These are phyloP conservation scores for Penicillium polonicum DNA, from an alignment of 2,329 filamentous ascomycete genomes.

Conservation along the genomic window DNA sequence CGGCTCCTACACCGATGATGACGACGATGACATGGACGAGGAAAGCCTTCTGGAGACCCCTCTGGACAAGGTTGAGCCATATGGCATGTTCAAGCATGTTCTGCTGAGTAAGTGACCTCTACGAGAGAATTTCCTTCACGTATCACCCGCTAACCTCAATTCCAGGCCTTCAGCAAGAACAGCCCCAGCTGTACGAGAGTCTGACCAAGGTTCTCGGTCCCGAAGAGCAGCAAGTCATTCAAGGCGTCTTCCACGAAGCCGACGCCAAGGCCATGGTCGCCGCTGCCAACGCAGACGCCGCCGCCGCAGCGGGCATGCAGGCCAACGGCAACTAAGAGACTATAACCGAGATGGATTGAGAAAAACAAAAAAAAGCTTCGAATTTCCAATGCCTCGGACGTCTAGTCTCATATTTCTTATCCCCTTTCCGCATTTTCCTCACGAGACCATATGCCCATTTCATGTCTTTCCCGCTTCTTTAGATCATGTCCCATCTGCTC, in stretches of 20 bases:
- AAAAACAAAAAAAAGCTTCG: slow-evolving; percentile 4
- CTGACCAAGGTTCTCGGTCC: slow-evolving; percentile 74
- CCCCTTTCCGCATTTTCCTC: slow-evolving; percentile 15
- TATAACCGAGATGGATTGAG: slow-evolving; percentile 9
- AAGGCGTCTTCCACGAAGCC: slow-evolving; percentile 73
- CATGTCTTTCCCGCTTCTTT: slow-evolving; percentile 27
- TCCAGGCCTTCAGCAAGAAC: slow-evolving; percentile 80
- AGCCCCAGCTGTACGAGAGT: slow-evolving; percentile 81
- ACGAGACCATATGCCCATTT: slow-evolving; percentile 32
- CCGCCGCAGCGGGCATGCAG: slow-evolving; percentile 35
- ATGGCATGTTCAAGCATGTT: slow-evolving; percentile 79
- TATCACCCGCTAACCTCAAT: slow-evolving; percentile 30
- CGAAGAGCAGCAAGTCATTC: slow-evolving; percentile 78
- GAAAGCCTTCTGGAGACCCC: slow-evolving; percentile 90
- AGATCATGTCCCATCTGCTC: slow-evolving; percentile 27
- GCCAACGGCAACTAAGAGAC: slow-evolving; percentile 37
- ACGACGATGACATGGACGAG: slow-evolving; percentile 89
- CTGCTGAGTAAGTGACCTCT: slow-evolving; percentile 68
- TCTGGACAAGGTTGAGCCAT: slow-evolving; percentile 92
- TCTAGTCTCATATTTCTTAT: slow-evolving; percentile 13
- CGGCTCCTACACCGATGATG: slow-evolving; percentile 66
- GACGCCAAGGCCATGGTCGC: slow-evolving; percentile 52
- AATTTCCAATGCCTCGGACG: slow-evolving; percentile 4
- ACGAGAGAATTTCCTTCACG: not conserved
- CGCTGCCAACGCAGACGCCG: slow-evolving; percentile 39